Percentiles rank a stretch among this genome's conserved stretches.
These are phyloP conservation scores for Mortierella hygrophila DNA, from an alignment of 192 early-diverging fungal species.

Conservation along the genomic window DNA sequence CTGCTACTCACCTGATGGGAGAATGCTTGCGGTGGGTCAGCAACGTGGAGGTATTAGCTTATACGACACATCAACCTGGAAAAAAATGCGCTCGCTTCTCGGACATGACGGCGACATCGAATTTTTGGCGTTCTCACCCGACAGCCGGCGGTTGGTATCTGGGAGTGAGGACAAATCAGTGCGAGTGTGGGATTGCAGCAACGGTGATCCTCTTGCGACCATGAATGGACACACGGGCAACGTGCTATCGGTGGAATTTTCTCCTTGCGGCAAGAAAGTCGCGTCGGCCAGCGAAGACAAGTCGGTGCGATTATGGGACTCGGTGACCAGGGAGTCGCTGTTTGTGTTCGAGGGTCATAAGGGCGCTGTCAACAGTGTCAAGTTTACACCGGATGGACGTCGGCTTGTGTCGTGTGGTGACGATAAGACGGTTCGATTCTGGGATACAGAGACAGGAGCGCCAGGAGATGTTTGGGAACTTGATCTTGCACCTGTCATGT, in stretches of 20 bases:
- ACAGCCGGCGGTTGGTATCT: not conserved
- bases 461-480: not conserved
- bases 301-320: not conserved
- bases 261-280: not conserved
- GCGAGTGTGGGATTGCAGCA: not conserved
- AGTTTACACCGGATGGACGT: conserved; percentile 4
- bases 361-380: not conserved
- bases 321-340: not conserved
- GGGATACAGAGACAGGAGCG: not conserved
- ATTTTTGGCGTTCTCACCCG: not conserved
- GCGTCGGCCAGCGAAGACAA: not conserved
- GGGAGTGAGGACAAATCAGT: not conserved
- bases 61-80: not conserved
- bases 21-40: no score
- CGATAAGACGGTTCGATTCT: conserved; percentile 5
- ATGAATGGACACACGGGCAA: not conserved
- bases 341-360: not conserved
- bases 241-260: not conserved
- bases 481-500: not conserved
- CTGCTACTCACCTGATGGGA: no score
- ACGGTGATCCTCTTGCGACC: not conserved
- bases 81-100: not conserved
- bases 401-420: not conserved
- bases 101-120: not conserved
- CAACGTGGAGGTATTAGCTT: no score